Base-by-base conservation (phyloP, 2,329 filamentous ascomycete species). In the Pseudocercospora crystallina region DNA sequence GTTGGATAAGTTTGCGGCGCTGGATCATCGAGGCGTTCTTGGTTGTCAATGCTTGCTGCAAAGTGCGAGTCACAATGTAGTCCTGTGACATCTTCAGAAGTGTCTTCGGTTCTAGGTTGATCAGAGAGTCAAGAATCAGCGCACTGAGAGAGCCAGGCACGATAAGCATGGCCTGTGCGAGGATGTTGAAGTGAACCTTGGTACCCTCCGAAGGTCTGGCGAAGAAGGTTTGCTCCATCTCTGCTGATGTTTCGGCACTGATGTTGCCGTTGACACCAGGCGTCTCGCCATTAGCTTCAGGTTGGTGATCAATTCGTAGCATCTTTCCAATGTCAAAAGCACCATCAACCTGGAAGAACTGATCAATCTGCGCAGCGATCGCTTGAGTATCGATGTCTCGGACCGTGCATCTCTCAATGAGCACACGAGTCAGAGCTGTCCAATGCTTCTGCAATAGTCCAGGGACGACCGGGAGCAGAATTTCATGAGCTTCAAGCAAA, bases 401-500 rank as follows among this genome's bases (percentile, higher is more conserved):
- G 8, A 85, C 83, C 5, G 82, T 73, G 66, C 89, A 95, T 55
- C 92, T 82, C 69, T 96, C 90, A 54, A 97, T 86, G 3, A 97
- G 74, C 0, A 85, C 84, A 65, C 85, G 88, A 61, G 96, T 81
- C 9, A 96, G 85, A 48, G 87, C 85, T 54, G 88, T 87, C 39
- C 92, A 81, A 34, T 84, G 84, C 53, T 89, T 83, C 46, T 87
- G 79, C 8, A 96, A 80, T 8, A 97, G 77, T 43, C 80, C 81
- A 0, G 83, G 78, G 5, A 96, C 79, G 47, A 89, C 84, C 0
- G 89, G 86, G 3, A 85, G 69, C 49, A 95, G 87, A 61, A 84
- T 79, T 42, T 84, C 77, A 49, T 90, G 81, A 0, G 87, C 89
- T 48, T 83, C 81, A 36, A 85, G 77, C 8, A 99, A 77, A 64